These are phyloP conservation scores for Colletotrichum magnum DNA, from an alignment of 2,329 filamentous ascomycete species.

Conservation along the genomic window DNA sequence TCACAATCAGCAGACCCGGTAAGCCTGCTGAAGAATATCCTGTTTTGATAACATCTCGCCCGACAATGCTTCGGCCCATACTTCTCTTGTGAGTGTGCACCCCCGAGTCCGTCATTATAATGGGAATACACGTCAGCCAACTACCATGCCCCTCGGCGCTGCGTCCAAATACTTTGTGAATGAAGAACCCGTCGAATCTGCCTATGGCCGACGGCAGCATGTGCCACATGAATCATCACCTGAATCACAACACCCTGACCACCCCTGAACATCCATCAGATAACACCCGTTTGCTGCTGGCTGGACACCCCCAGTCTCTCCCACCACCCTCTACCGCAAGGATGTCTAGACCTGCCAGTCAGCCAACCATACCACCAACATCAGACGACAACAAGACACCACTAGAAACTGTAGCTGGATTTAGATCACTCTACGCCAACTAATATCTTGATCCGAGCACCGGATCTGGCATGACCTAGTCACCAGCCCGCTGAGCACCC, in stretches of 20 bases:
- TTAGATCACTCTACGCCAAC: neutral
- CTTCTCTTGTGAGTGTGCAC: too few relatives aligned
- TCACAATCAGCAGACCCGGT: too few relatives aligned
- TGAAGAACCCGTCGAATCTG: neutral
- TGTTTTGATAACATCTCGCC: too few relatives aligned
- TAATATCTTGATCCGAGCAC: neutral
- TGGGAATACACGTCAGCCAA: too few relatives aligned
- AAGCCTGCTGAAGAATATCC: too few relatives aligned
- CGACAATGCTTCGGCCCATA: too few relatives aligned
- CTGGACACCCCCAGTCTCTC: slow-evolving; percentile 8
- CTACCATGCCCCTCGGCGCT: too few relatives aligned
- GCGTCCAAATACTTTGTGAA: too few relatives aligned
- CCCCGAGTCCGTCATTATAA: too few relatives aligned
- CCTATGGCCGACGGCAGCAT: too few relatives aligned
- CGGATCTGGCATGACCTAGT: neutral
- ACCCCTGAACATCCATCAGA: neutral
- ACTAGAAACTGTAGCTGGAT: neutral
- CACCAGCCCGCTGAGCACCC: slow-evolving; percentile 1
- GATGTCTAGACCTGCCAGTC: slow-evolving; percentile 1
- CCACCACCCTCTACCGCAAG: neutral
- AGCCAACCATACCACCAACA: slow-evolving; percentile 4
- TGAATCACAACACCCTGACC: neutral
- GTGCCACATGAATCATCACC: neutral
- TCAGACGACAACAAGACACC: slow-evolving; percentile 23
- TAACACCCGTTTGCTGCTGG: neutral